Conservation (phyloP, 2,329 filamentous ascomycete species). For the Coniochaeta sp. region DNA sequence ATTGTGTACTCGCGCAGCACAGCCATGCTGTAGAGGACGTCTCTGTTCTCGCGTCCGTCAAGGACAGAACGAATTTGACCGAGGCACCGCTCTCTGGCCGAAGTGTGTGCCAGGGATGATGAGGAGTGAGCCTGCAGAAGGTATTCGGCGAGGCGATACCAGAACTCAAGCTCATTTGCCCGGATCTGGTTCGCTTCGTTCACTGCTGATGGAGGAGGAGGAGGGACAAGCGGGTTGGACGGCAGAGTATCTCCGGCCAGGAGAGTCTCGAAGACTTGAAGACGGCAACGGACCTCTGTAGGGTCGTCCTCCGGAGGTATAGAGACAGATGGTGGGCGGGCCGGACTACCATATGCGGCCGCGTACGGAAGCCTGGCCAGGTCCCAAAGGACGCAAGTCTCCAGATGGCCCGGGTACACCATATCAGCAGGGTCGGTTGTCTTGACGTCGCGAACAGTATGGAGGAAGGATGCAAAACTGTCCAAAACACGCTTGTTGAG, state of each 20-base stretch:
- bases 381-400: slow-evolving; percentile 53
- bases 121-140: slow-evolving; percentile 40
- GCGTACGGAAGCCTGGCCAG: slow-evolving; percentile 43
- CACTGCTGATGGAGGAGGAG: slow-evolving; percentile 30
- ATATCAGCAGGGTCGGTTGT: slow-evolving; percentile 44
- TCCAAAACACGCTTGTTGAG: slow-evolving; percentile 52
- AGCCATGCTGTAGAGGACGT: slow-evolving; percentile 84
- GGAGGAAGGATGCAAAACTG: slow-evolving; percentile 59
- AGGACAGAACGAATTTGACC: slow-evolving; percentile 60
- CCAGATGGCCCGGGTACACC: slow-evolving; percentile 44
- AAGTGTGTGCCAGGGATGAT: slow-evolving; percentile 29
- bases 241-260: slow-evolving; percentile 63
- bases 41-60: slow-evolving; percentile 76
- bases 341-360: background rate
- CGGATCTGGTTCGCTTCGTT: slow-evolving; percentile 22
- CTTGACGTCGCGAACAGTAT: slow-evolving; percentile 39
- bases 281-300: slow-evolving; percentile 58
- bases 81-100: slow-evolving; percentile 56
- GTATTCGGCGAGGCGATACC: slow-evolving; percentile 70
- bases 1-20: slow-evolving; percentile 69
- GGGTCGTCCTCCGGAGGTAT: slow-evolving; percentile 50
- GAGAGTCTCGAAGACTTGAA: slow-evolving; percentile 69
- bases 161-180: slow-evolving; percentile 67
- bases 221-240: slow-evolving; percentile 44
- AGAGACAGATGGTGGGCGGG: slow-evolving; percentile 9